phyloP scores from a whole-genome alignment of 2,329 filamentous ascomycete genomes.

The Zasmidium angulare region DNA sequence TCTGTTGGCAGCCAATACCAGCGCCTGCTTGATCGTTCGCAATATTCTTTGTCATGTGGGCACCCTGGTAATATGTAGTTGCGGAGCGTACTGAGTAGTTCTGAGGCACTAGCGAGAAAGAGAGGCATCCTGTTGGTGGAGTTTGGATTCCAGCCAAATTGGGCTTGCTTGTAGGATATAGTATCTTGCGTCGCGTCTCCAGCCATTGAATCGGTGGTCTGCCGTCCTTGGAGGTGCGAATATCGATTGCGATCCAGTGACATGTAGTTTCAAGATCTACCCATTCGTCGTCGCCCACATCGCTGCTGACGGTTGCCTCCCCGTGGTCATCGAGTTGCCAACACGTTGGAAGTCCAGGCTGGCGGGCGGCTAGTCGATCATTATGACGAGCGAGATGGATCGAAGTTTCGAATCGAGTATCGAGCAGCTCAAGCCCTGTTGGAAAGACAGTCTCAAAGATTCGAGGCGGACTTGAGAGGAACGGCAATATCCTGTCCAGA shows the following conservation, averaged over 20 bases:
- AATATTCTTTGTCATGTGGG: too few species aligned
- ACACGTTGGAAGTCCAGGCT: too few species aligned
- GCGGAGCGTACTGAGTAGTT: neutral
- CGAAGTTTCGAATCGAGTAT: neutral
- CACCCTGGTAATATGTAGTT: neutral
- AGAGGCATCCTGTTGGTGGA: neutral
- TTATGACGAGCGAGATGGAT: too few species aligned
- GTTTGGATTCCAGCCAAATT: neutral
- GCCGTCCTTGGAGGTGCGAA: too few species aligned
- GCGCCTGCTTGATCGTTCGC: too few species aligned
- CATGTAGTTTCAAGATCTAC: neutral
- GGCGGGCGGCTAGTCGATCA: too few species aligned
- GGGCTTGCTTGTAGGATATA: neutral
- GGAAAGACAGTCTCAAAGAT: neutral
- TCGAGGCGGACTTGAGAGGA: neutral
- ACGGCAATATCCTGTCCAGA: neutral
- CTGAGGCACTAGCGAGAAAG: neutral
- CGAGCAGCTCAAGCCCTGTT: neutral
- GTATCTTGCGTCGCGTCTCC: neutral
- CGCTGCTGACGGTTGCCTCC: neutral
- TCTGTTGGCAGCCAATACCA: too few species aligned
- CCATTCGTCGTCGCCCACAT: neutral
- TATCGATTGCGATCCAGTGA: neutral
- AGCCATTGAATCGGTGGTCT: too few species aligned
- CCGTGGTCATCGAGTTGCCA: too few species aligned